Conservation (phyloP, 352 stramenopile genomes). For the Phytophthora citrophthora region DNA sequence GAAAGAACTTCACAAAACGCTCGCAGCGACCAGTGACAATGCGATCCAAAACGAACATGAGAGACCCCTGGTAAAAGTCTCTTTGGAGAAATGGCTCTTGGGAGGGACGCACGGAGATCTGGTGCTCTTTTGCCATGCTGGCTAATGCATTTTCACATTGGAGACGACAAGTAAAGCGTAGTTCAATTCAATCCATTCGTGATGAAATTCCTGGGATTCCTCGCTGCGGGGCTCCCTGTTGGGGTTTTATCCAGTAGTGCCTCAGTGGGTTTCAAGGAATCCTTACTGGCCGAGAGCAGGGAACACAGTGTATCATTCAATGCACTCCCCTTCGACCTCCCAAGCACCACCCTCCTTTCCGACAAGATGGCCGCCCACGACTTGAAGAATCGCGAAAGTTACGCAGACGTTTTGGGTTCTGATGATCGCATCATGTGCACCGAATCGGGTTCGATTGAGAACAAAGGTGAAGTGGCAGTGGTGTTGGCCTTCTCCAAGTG, state of each 20-base stretch:
- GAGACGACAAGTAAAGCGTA: not conserved
- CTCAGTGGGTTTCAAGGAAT: conserved; percentile 32
- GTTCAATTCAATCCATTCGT: not conserved
- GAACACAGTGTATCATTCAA: conserved; percentile 32
- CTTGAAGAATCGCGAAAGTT: conserved; percentile 5
- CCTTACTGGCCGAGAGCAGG: conserved; percentile 21
- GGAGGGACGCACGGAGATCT: too few species aligned
- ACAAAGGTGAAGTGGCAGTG: conserved; percentile 33
- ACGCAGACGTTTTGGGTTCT: not conserved
- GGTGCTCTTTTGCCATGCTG: not conserved
- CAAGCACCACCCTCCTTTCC: conserved; percentile 20
- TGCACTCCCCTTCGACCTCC: conserved; percentile 22
- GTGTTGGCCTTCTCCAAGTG: conserved; percentile 73
- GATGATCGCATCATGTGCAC: conserved; percentile 27
- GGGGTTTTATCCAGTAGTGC: conserved; percentile 4
- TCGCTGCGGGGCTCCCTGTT: conserved; percentile 19
- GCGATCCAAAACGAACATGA: too few species aligned
- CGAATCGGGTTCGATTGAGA: conserved; percentile 8
- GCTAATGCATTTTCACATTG: not conserved
- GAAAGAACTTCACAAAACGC: too few species aligned
- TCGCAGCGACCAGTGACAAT: too few species aligned
- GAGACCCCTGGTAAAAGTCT: too few species aligned
- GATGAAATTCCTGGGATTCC: conserved; percentile 33
- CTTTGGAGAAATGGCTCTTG: too few species aligned
- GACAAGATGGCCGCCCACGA: conserved; percentile 10